phyloP scores from a whole-genome alignment of 208 protist species.

The Acanthamoeba comandoni region DNA sequence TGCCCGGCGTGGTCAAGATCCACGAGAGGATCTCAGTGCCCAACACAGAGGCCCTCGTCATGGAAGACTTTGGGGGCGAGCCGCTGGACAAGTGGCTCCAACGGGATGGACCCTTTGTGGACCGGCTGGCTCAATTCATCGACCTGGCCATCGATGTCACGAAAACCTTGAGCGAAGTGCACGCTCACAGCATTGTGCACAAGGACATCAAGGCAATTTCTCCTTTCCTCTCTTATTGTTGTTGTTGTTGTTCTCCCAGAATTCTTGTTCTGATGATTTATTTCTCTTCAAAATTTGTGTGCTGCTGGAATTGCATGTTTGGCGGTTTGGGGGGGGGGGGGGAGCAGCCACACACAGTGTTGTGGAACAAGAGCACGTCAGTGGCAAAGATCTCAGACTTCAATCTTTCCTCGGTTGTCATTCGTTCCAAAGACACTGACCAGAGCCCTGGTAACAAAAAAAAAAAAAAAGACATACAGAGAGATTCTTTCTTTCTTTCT shows the following conservation, averaged over 20 bases:
- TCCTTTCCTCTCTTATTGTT: background rate
- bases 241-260: background rate
- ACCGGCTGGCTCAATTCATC: background rate
- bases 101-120: conserved; percentile 22
- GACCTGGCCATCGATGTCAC: conserved; percentile 14
- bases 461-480: too few species aligned
- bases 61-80: conserved; percentile 54
- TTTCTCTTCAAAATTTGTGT: background rate
- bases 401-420: conserved; percentile 30
- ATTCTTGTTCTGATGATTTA: background rate
- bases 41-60: conserved; percentile 24
- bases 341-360: conserved; percentile 53
- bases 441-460: too few species aligned
- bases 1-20: conserved; percentile 18
- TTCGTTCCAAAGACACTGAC: conserved; percentile 52
- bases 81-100: conserved; percentile 47
- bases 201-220: conserved; percentile 54
- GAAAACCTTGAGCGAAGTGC: conserved; percentile 30
- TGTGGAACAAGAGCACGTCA: conserved; percentile 49
- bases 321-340: background rate
- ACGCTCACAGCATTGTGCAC: conserved; percentile 52
- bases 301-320: background rate
- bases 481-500: too few species aligned
- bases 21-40: conserved; percentile 10
- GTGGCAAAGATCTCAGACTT: conserved; percentile 66